Evolutionary conservation across 768 basidiomycete species (phyloP), one percentile per base, ranked within the genome.

Genomic region (Dacryopinax primogenitus): DNA sequence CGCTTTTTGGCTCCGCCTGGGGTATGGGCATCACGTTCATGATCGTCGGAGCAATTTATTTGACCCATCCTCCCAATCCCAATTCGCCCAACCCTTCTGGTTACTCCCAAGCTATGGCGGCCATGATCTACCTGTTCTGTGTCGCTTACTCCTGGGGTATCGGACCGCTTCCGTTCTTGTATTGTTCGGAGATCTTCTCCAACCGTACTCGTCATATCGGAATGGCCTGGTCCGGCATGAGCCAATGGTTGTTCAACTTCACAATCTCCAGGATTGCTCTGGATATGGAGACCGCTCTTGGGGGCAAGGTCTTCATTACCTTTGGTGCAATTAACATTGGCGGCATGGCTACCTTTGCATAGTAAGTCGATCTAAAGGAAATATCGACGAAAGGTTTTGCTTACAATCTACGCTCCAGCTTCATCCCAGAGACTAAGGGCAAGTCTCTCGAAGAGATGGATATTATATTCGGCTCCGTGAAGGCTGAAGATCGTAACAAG

Each of bases 111-210:
- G 72, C 81, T 0, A 92, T 92, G 90, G 90, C 90, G 1, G 88
- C 83, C 1, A 83, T 90, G 83, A 75, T 92, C 32, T 93, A 92
- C 72, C 82, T 92, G 64, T 93, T 88, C 70, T 88, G 91, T 39
- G 86, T 85, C 73, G 91, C 91, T 74, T 92, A 92, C 74, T 88
- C 86, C 2, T 86, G 90, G 83, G 88, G 70, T 18, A 30, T 58
- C 11, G 51, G 51, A 7, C 51, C 51, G 26, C 51, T 58, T 13
- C 51, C 51, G 9, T 81, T 76, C 77, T 82, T 88, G 23, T 87
- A 86, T 68, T 86, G 86, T 45, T 79, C 88, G 3, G 91, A 93
- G 72, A 90, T 93, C 69, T 92, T 92, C 81, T 86, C 87, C 7
- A 92, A 88, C 13, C 78, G 89, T 41, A 90, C 90, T 16, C 79